Percentiles rank a stretch among this genome's conserved stretches.
Conservation (phyloP, 495 filamentous ascomycete genomes). For the Parathielavia appendiculata region DNA sequence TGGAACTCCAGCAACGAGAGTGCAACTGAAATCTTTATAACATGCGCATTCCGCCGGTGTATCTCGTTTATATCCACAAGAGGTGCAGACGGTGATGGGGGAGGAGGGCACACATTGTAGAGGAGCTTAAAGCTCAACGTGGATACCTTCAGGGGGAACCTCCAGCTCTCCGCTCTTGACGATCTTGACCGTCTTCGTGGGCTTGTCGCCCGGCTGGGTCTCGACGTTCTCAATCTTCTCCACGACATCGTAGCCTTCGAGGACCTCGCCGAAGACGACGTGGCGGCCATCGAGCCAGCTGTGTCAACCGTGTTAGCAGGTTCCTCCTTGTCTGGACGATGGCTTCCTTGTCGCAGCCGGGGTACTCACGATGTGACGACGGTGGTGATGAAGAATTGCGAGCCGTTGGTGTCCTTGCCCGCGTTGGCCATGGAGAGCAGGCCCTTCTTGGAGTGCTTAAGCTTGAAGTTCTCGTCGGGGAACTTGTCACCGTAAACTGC, state of each 20-base stretch:
- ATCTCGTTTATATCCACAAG: slow-evolving; percentile 15
- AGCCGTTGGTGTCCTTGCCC: slow-evolving; percentile 96
- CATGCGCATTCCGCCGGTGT: slow-evolving; percentile 1
- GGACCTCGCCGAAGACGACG: slow-evolving; percentile 87
- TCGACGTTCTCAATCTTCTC: slow-evolving; percentile 76
- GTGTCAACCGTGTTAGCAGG: slow-evolving; percentile 25
- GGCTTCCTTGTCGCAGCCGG: neutral
- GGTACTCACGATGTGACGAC: slow-evolving; percentile 66
- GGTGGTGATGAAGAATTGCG: slow-evolving; percentile 97
- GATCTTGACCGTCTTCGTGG: slow-evolving; percentile 73
- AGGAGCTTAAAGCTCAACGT: slow-evolving; percentile 76
- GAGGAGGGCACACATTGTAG: slow-evolving; percentile 12
- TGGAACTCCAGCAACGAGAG: neutral
- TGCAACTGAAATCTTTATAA: neutral
- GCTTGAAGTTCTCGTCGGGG: slow-evolving; percentile 98
- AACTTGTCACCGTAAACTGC: slow-evolving; percentile 91
- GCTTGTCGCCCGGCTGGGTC: slow-evolving; percentile 68
- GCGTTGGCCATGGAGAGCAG: slow-evolving; percentile 89
- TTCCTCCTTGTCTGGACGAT: neutral
- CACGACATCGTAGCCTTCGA: slow-evolving; percentile 88
- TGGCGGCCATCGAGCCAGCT: slow-evolving; percentile 87
- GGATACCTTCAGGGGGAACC: slow-evolving; percentile 93
- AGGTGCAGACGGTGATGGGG: neutral
- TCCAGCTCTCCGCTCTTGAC: slow-evolving; percentile 88
- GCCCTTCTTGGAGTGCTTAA: slow-evolving; percentile 68